Conservation (phyloP, 805 yeast genomes). For the Clavispora fructus region DNA sequence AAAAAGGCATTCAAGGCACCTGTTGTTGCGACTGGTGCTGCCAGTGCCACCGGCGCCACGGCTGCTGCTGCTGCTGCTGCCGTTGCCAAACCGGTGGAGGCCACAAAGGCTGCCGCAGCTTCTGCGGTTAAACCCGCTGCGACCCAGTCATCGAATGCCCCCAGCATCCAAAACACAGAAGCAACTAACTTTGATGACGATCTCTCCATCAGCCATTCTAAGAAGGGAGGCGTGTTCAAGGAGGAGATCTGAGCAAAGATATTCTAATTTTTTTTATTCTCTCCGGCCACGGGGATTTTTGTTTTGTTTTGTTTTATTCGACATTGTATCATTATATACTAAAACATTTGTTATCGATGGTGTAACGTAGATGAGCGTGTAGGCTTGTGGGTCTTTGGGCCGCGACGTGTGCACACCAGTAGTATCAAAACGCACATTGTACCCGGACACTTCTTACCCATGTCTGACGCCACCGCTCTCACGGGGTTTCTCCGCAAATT, state of each 20-base stretch:
- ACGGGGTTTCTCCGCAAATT: slow-evolving; percentile 4
- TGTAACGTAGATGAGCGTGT: not conserved
- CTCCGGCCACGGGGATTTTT: not conserved
- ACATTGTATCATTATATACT: slow-evolving; percentile 1
- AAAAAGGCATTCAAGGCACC: slow-evolving; percentile 9
- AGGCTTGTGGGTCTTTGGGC: not conserved
- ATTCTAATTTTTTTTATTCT: not conserved
- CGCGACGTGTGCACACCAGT: not conserved
- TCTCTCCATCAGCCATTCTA: slow-evolving; percentile 22
- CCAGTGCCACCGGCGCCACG: slow-evolving; percentile 8
- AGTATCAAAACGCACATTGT: not conserved
- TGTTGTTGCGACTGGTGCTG: not conserved
- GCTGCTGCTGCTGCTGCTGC: slow-evolving; percentile 5
- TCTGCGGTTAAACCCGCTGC: not conserved
- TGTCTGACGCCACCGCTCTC: not conserved
- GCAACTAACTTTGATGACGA: slow-evolving; percentile 22
- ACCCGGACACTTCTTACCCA: not conserved
- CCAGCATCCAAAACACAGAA: slow-evolving; percentile 1
- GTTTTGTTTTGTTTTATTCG: slow-evolving; percentile 1
- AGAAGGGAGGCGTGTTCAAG: slow-evolving; percentile 36
- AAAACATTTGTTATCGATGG: not conserved
- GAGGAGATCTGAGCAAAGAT: slow-evolving; percentile 29
- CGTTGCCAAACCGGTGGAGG: not conserved
- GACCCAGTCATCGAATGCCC: not conserved
- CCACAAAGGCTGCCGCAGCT: not conserved